Percentiles rank a stretch among this genome's conserved stretches.
phyloP scores from a whole-genome alignment of 2,329 filamentous ascomycete genomes.

The Alternaria postmessia region DNA sequence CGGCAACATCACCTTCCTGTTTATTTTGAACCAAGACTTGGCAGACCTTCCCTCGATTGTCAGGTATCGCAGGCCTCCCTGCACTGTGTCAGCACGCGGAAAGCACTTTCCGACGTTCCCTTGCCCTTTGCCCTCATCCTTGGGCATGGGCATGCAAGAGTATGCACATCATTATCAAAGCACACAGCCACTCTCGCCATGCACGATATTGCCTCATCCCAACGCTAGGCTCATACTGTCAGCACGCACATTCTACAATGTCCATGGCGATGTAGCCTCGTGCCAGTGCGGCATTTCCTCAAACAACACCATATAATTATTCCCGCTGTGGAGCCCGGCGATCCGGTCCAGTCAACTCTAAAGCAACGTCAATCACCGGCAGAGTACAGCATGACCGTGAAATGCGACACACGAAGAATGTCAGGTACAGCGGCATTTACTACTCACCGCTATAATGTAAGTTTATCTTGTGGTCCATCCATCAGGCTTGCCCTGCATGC shows the following conservation, averaged over 20 bases:
- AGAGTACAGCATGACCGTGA: conserved; percentile 9
- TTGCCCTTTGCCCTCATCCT: not conserved
- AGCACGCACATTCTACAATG: conserved; percentile 3
- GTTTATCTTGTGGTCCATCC: conserved; percentile 12
- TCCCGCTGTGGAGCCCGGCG: conserved; percentile 22
- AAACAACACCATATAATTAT: conserved; percentile 17
- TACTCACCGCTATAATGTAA: conserved; percentile 11
- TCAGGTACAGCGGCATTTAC: not conserved
- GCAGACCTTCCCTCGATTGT: not conserved
- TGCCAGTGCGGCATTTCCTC: conserved; percentile 19
- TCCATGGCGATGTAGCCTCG: not conserved
- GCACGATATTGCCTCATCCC: conserved; percentile 6
- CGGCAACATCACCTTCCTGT: conserved; percentile 29
- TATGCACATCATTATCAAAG: conserved; percentile 10
- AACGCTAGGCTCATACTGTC: conserved; percentile 3
- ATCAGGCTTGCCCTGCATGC: conserved; percentile 12
- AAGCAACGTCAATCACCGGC: conserved; percentile 23
- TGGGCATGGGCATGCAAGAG: conserved; percentile 7
- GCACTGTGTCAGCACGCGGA: conserved; percentile 16
- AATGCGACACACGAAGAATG: conserved; percentile 3
- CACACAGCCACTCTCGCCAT: conserved; percentile 11
- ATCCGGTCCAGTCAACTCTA: conserved; percentile 27
- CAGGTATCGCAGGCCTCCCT: not conserved
- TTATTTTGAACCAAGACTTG: conserved; percentile 24
- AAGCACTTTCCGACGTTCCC: conserved; percentile 8